Conservation (phyloP, 2,329 filamentous ascomycete species). For the Bipolaris sorokiniana region DNA sequence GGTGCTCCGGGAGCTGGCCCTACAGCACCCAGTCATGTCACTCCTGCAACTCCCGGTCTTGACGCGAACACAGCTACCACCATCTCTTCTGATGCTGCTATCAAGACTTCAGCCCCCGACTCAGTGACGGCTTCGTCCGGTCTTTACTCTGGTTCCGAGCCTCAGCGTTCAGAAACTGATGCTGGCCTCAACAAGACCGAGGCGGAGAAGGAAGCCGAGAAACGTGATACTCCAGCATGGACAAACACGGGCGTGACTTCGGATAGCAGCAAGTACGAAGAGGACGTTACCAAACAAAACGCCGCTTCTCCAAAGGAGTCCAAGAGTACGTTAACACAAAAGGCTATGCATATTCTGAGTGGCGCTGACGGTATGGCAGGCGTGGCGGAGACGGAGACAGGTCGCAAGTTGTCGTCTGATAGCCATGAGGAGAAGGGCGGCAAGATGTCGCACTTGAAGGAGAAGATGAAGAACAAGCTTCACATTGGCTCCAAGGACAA, state of each 20-base stretch:
- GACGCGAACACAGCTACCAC: slow-evolving; percentile 9
- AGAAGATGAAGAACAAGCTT: slow-evolving; percentile 74
- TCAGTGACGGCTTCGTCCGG: slow-evolving; percentile 16
- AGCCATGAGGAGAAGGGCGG: slow-evolving; percentile 34
- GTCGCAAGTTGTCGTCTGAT: slow-evolving; percentile 46
- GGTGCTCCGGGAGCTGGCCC: slow-evolving; percentile 31
- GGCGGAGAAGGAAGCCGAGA: slow-evolving; percentile 26
- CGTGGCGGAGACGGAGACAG: slow-evolving; percentile 61
- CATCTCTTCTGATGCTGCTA: slow-evolving; percentile 12
- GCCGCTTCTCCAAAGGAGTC: slow-evolving; percentile 51
- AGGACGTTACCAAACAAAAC: slow-evolving; percentile 62
- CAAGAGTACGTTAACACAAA: slow-evolving; percentile 46
- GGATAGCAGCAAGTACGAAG: slow-evolving; percentile 65
- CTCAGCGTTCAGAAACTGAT: slow-evolving; percentile 25
- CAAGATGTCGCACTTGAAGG: slow-evolving; percentile 60
- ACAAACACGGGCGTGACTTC: slow-evolving; percentile 59
- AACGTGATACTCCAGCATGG: slow-evolving; percentile 52
- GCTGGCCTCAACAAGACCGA: slow-evolving; percentile 20
- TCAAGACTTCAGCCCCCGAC: slow-evolving; percentile 24
- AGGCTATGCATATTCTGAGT: slow-evolving; percentile 24
- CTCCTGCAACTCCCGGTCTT: slow-evolving; percentile 10
- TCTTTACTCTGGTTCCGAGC: slow-evolving; percentile 11
- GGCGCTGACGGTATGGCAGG: slow-evolving; percentile 53
- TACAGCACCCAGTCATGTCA: slow-evolving; percentile 21
- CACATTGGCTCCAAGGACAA: slow-evolving; percentile 55